A percentile compares a stretch with the other conserved stretches of the same genome.
phyloP scores from a whole-genome alignment of 139 green algal genomes.

The Coelastrella sp. region DNA sequence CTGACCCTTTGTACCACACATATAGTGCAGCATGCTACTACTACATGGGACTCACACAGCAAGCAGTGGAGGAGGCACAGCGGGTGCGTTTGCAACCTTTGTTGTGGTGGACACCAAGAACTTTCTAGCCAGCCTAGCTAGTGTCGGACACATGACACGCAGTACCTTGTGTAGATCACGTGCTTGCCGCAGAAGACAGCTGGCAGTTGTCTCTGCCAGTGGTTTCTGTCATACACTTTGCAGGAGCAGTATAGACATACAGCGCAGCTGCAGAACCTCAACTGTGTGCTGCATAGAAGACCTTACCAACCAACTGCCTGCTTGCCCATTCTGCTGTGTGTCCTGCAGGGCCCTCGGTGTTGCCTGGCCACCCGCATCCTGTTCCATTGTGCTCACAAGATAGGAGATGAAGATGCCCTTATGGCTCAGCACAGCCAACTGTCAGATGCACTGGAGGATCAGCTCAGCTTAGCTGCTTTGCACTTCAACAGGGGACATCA shows the following conservation, averaged over 20 bases:
- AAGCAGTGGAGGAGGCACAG: slow-evolving; percentile 66
- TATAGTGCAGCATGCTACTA: slow-evolving; percentile 80
- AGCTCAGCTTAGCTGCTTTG: slow-evolving; percentile 79
- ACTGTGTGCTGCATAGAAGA: too few relatives aligned
- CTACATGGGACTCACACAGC: slow-evolving; percentile 81
- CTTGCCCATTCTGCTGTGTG: neutral
- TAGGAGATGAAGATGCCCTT: slow-evolving; percentile 76
- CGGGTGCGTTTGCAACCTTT: neutral
- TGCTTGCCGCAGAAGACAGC: too few relatives aligned
- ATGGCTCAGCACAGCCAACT: slow-evolving; percentile 80
- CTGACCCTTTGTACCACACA: slow-evolving; percentile 72
- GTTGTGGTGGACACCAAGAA: neutral
- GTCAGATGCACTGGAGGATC: slow-evolving; percentile 80
- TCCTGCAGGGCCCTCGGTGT: slow-evolving; percentile 68
- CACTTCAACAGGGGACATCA: slow-evolving; percentile 75
- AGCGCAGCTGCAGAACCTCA: too few relatives aligned
- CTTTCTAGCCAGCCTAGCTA: too few relatives aligned
- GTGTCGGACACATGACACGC: neutral
- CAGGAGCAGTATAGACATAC: neutral
- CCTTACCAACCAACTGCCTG: too few relatives aligned
- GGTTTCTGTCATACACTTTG: neutral
- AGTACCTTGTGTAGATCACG: neutral
- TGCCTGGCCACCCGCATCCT: slow-evolving; percentile 76
- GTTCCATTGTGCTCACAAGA: slow-evolving; percentile 81
- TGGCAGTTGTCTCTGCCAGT: too few relatives aligned